These are phyloP conservation scores for Plasmodium berghei DNA, from an alignment of 169 alveolate species.

Conservation along the genomic window DNA sequence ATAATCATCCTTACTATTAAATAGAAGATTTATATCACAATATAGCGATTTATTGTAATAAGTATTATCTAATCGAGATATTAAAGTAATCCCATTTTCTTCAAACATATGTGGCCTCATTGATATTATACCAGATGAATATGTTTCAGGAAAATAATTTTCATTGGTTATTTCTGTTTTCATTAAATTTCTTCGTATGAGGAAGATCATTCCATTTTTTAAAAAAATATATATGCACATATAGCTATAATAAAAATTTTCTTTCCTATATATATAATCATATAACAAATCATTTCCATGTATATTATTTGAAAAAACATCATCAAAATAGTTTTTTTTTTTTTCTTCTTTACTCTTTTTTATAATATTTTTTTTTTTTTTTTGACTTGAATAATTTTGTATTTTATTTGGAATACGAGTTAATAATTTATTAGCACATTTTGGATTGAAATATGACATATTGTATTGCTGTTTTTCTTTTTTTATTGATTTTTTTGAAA, in stretches of 20 bases:
- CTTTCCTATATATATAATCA: slow-evolving; percentile 36
- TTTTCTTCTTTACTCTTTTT: neutral
- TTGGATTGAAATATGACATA: too few species aligned
- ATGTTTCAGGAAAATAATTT: neutral
- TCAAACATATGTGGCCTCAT: slow-evolving; percentile 13
- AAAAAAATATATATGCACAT: slow-evolving; percentile 46
- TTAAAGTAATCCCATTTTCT: slow-evolving; percentile 40
- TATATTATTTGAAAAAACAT: slow-evolving; percentile 2
- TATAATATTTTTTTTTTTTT: neutral
- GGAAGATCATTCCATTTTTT: slow-evolving; percentile 46
- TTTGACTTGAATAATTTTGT: neutral
- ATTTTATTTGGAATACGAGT: neutral
- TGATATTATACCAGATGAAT: neutral
- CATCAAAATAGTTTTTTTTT: slow-evolving; percentile 4
- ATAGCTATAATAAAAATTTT: slow-evolving; percentile 31
- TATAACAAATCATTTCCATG: slow-evolving; percentile 35
- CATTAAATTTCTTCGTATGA: slow-evolving; percentile 45
- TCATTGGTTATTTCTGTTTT: neutral
- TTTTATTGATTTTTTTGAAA: neutral
- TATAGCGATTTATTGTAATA: slow-evolving; percentile 18
- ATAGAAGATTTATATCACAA: slow-evolving; percentile 25
- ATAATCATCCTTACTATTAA: neutral
- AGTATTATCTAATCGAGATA: slow-evolving; percentile 32
- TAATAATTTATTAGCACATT: too few species aligned
- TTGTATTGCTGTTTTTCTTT: neutral